Base-by-base conservation (phyloP, 1,284 basidiomycete species). In the Omphalotus olearius region DNA sequence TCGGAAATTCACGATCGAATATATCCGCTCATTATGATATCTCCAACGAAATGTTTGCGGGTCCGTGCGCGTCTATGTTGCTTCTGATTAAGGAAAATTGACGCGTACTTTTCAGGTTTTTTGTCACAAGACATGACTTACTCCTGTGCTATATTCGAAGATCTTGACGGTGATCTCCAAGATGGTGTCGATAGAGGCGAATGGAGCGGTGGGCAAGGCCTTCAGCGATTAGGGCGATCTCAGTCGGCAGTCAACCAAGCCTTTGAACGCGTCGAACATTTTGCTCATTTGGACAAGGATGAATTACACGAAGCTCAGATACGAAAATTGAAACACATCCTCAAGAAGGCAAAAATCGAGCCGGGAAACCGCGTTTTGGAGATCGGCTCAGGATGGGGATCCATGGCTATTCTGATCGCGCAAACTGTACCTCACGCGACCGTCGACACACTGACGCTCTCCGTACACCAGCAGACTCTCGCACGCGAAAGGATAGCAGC, bases 371-470 rank as follows among this genome's bases (percentile, higher is more conserved):
- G 81, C 33, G 79, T 91, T 0, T 75, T 92, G 30, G 89, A 92
- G 64, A 90, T 92, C 53, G 89, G 88, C 10, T 85, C 83, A 23
- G 89, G 89, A 1, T 92, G 89, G 88, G 89, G 89, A 1, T 80
- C 83, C 3, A 74, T 92, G 56, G 81, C 89, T 2, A 83, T 91
- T 51, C 76, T 82, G 47, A 80, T 87, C 40, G 75, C 76, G 2
- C 65, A 69, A 35, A 73, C 68, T 9, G 66, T 78, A 45, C 71
- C 82, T 1, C 75, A 73, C 23, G 85, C 83, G 48, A 78, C 72
- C 1, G 75, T 91, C 51, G 88, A 92, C 64, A 87, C 86, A 2
- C 69, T 92, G 53, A 92, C 89, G 4, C 76, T 92, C 7, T 88
- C 85, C 0, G 70, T 77, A 13, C 80, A 88, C 53, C 88, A 92